Percentiles rank a stretch among this genome's conserved stretches.
Conservation (phyloP, 116 monocot genomes). For the Zostera marina region DNA sequence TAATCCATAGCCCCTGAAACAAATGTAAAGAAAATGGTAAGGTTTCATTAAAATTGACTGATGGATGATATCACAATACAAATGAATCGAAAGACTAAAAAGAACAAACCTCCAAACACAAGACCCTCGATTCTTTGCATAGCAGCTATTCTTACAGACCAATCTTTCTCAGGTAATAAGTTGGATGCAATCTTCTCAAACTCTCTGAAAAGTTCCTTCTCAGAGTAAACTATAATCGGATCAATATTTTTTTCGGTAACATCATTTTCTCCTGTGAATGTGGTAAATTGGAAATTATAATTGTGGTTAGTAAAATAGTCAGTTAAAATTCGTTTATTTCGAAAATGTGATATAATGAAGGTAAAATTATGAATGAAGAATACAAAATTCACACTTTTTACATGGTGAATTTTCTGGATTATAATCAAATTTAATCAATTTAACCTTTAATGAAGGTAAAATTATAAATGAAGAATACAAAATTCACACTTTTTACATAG, state of each 20-base stretch:
- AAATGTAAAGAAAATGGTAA: background rate
- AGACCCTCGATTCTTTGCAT: constrained; percentile 97
- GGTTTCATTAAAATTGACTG: background rate
- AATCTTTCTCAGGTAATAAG: constrained; percentile 90
- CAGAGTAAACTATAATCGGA: constrained; percentile 84
- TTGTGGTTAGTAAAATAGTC: background rate
- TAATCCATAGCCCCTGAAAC: constrained; percentile 64
- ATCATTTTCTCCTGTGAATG: constrained; percentile 48
- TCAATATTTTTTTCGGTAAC: constrained; percentile 71
- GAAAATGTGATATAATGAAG: background rate
- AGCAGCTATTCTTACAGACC: constrained; percentile 83
- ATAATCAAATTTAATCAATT: no score
- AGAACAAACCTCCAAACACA: constrained; percentile 62
- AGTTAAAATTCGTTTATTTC: background rate
- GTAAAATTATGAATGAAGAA: no score
- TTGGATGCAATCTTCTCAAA: constrained; percentile 79
- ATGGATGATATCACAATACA: background rate
- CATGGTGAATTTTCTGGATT: no score
- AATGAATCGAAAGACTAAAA: background rate
- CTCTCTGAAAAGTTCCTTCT: constrained; percentile 77
- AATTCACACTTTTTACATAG: no score
- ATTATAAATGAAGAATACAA: no score
- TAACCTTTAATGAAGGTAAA: background rate
- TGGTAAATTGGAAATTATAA: background rate
- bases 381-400: no score